phyloP scores from a whole-genome alignment of 495 filamentous ascomycete genomes.

The Podospora tetraspora region DNA sequence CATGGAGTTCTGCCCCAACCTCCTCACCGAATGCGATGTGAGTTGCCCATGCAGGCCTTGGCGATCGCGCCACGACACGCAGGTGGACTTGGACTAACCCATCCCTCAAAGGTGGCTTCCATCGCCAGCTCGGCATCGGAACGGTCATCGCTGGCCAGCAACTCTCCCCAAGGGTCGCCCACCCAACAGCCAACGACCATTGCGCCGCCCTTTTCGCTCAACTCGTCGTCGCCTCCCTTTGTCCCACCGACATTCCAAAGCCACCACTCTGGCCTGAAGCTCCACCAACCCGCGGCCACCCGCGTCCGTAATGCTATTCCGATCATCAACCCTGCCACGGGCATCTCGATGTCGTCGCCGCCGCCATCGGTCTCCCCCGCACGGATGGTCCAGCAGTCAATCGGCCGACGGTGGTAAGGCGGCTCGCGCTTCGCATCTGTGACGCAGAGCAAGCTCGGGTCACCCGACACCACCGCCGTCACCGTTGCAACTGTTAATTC shows the following conservation, averaged over 20 bases:
- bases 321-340: constrained; percentile 94
- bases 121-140: constrained; percentile 88
- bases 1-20: constrained; percentile 88
- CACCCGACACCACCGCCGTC: constrained; percentile 27
- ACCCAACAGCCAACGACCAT: constrained; percentile 62
- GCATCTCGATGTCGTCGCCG: constrained; percentile 81
- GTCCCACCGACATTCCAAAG: constrained; percentile 53
- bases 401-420: constrained; percentile 47
- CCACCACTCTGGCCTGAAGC: constrained; percentile 57
- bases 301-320: constrained; percentile 94
- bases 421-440: constrained; percentile 29
- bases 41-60: constrained; percentile 40
- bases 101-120: constrained; percentile 60
- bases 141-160: constrained; percentile 88
- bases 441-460: constrained; percentile 25
- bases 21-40: constrained; percentile 96
- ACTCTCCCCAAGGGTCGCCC: constrained; percentile 89
- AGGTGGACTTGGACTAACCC: constrained; percentile 17
- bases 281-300: constrained; percentile 80
- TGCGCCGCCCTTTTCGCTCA: constrained; percentile 72
- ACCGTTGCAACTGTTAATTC: constrained; percentile 27
- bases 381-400: constrained; percentile 63
- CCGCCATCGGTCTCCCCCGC: constrained; percentile 83
- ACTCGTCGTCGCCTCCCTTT: constrained; percentile 67
- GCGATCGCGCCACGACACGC: not conserved